phyloP scores from a whole-genome alignment of 1,139 yeast species.

The Scheffersomyces parashehatae region DNA sequence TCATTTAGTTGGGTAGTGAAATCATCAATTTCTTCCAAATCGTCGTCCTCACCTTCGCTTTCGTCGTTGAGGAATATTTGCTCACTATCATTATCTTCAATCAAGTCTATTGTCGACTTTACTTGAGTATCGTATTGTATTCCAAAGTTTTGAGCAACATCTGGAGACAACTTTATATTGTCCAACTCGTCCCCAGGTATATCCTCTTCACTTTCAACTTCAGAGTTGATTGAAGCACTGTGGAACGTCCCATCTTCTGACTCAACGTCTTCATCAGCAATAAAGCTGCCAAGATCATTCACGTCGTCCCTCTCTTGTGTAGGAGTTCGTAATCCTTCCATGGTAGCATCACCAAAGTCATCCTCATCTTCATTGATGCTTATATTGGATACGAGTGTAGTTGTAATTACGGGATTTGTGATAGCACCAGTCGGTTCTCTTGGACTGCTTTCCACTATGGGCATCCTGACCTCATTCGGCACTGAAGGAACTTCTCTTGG shows the following conservation, averaged over 20 bases:
- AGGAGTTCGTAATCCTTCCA: slow-evolving; percentile 43
- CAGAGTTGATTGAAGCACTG: slow-evolving; percentile 12
- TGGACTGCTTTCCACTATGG: background rate
- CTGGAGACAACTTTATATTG: slow-evolving; percentile 30
- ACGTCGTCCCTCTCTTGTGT: slow-evolving; percentile 36
- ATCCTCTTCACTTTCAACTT: slow-evolving; percentile 10
- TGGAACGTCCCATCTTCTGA: slow-evolving; percentile 11
- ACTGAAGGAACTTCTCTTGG: background rate
- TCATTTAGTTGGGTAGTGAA: slow-evolving; percentile 45
- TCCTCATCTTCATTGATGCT: slow-evolving; percentile 32
- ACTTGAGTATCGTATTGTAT: slow-evolving; percentile 18
- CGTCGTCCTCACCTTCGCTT: slow-evolving; percentile 19
- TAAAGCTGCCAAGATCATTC: slow-evolving; percentile 34
- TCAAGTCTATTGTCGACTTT: slow-evolving; percentile 10
- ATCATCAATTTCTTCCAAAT: slow-evolving; percentile 30
- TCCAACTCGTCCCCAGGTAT: slow-evolving; percentile 22
- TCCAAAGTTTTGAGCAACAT: slow-evolving; percentile 31
- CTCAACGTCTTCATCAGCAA: slow-evolving; percentile 26
- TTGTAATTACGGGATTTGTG: background rate
- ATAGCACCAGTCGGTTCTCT: background rate
- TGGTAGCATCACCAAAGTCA: slow-evolving; percentile 39
- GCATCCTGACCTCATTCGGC: background rate
- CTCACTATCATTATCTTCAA: slow-evolving; percentile 9
- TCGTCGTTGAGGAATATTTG: slow-evolving; percentile 7
- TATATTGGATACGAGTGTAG: background rate